Evolutionary conservation across 805 yeast species (phyloP).

Genomic region (Starmerella bombicola): DNA sequence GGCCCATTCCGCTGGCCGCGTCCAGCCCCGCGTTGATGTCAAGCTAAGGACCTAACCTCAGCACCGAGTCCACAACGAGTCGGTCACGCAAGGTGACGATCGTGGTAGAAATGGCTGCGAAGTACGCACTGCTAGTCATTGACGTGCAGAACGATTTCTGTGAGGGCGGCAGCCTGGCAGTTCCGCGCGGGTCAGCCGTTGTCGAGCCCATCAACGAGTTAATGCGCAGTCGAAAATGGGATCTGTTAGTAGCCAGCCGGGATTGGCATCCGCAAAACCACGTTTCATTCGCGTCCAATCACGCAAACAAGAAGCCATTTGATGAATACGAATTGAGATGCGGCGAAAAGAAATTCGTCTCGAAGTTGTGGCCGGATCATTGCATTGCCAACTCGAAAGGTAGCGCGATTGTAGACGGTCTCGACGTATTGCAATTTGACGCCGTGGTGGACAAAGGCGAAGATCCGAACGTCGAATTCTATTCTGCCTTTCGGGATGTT

Average conservation of each 20-base stretch:
- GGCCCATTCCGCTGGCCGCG: no score
- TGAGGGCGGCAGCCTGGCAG: constrained; percentile 59
- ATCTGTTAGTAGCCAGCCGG: constrained; percentile 54
- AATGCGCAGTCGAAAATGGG: constrained; percentile 40
- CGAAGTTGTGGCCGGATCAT: constrained; percentile 74
- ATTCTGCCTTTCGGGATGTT: constrained; percentile 73
- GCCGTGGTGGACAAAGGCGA: constrained; percentile 59
- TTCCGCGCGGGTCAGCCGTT: constrained; percentile 47
- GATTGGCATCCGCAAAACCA: constrained; percentile 86
- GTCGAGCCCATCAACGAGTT: constrained; percentile 42
- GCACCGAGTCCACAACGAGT: no score
- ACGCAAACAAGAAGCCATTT: constrained; percentile 39
- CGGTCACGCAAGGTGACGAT: no score
- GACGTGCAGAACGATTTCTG: constrained; percentile 83
- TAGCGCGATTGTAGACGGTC: constrained; percentile 43
- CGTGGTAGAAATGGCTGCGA: background rate
- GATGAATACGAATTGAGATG: constrained; percentile 28
- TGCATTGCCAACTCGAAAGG: constrained; percentile 68
- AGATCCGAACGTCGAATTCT: constrained; percentile 62
- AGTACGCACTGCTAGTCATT: constrained; percentile 51
- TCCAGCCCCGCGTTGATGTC: no score
- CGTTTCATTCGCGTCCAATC: constrained; percentile 67
- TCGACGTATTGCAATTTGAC: constrained; percentile 31
- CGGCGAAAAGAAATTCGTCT: background rate
- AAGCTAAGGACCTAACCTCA: no score